Conservation (phyloP, 2,329 filamentous ascomycete genomes). For the Nigrospora oryzae region DNA sequence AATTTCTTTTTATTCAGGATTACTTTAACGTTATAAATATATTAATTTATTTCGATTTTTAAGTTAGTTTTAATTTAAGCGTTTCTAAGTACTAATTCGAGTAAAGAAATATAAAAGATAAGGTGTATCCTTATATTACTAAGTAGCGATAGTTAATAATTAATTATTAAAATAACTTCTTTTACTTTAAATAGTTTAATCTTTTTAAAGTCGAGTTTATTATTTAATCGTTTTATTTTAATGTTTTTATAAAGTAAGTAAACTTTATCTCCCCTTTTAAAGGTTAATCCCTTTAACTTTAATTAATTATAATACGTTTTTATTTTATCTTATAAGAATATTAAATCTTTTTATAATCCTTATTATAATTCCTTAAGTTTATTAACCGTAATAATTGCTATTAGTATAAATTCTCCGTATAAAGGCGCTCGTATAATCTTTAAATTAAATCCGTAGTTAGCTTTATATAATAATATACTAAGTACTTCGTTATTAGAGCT, state of each 20-base stretch:
- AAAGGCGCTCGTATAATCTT: background rate
- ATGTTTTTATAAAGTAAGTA: constrained; percentile 1
- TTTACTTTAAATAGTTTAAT: background rate
- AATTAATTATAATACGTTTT: background rate
- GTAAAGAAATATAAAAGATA: background rate
- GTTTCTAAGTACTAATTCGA: background rate
- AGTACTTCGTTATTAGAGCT: constrained; percentile 1
- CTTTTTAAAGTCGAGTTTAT: constrained; percentile 2
- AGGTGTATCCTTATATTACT: background rate
- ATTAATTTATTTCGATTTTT: background rate
- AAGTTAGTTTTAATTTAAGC: background rate
- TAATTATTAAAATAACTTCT: constrained; percentile 1
- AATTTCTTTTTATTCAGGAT: background rate
- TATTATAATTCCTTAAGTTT: background rate
- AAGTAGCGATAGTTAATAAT: constrained; percentile 1
- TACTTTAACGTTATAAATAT: background rate
- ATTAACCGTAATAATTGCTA: background rate
- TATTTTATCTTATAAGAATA: background rate
- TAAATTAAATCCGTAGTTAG: background rate
- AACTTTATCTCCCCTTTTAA: background rate
- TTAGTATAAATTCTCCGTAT: background rate
- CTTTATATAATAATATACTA: background rate
- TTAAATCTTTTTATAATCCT: background rate
- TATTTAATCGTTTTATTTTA: background rate
- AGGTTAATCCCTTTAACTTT: background rate